These are phyloP conservation scores for Euphrasia arctica DNA, from an alignment of 305 asterid species.

Conservation along the genomic window DNA sequence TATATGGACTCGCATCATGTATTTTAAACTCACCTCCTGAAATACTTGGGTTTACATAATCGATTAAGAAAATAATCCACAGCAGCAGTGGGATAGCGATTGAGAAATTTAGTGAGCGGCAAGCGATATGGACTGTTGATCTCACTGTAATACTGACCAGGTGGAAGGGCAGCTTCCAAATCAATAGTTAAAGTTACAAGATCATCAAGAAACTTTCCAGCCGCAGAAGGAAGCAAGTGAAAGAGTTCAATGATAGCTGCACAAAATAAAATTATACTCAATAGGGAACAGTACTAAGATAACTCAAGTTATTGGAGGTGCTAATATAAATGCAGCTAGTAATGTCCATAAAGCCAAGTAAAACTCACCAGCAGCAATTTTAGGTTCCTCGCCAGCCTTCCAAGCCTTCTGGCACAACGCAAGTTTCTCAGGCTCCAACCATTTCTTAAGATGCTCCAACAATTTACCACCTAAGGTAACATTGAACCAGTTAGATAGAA, in stretches of 20 bases:
- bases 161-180: constrained; percentile 91
- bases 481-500: constrained; percentile 96
- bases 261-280: constrained; percentile 25
- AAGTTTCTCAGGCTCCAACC: constrained; percentile 99
- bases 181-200: constrained; percentile 98
- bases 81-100: constrained; percentile 91
- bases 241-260: constrained; percentile 99
- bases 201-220: constrained; percentile 98
- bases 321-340: constrained; percentile 17
- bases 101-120: constrained; percentile 93
- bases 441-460: constrained; percentile 97
- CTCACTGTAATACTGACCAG: constrained; percentile 98
- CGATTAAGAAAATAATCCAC: constrained; percentile 96
- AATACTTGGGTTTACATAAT: constrained; percentile 79
- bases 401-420: constrained; percentile 91
- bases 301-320: background rate
- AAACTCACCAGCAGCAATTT: constrained; percentile 96
- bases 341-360: constrained; percentile 23
- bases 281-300: constrained; percentile 21
- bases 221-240: constrained; percentile 98
- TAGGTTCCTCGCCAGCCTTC: constrained; percentile 99
- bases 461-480: constrained; percentile 97
- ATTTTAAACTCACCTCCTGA: constrained; percentile 67
- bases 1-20: constrained; percentile 13
- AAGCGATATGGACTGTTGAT: constrained; percentile 98